A percentile compares a stretch with the other conserved stretches of the same genome.
Conservation (phyloP, 2,329 filamentous ascomycete genomes). For the Penicillium digitatum region DNA sequence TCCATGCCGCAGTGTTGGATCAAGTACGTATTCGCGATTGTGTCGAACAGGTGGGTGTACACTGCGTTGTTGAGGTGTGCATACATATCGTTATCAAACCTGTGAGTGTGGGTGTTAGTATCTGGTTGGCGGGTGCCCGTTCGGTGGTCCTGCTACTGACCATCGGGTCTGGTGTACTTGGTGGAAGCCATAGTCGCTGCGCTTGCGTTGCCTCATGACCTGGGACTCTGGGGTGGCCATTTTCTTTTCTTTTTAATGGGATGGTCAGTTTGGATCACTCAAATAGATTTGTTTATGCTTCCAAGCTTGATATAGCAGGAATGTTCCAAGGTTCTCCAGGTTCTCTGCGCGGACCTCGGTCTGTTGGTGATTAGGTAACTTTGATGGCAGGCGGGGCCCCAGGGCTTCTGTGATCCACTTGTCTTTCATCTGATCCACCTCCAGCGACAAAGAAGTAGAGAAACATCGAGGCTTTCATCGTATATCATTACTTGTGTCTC, state of each 20-base stretch:
- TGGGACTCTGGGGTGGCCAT: slow-evolving; percentile 32
- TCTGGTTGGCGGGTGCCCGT: not conserved
- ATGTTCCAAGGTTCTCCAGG: not conserved
- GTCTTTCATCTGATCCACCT: slow-evolving; percentile 3
- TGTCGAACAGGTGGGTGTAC: slow-evolving; percentile 85
- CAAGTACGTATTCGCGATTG: slow-evolving; percentile 82
- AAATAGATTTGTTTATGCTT: not conserved
- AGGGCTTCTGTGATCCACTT: not conserved
- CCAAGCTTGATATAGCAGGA: slow-evolving; percentile 1
- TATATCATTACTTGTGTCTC: not conserved
- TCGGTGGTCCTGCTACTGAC: slow-evolving; percentile 42
- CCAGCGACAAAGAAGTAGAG: not conserved
- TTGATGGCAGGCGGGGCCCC: not conserved
- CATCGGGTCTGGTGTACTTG: slow-evolving; percentile 85
- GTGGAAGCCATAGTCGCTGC: slow-evolving; percentile 71
- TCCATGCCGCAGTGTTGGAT: slow-evolving; percentile 71
- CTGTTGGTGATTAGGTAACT: slow-evolving; percentile 19
- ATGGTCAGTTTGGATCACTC: not conserved
- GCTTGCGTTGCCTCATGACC: slow-evolving; percentile 57
- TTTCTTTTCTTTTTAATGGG: not conserved
- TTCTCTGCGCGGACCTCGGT: slow-evolving; percentile 18
- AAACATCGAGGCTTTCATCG: not conserved
- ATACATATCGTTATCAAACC: slow-evolving; percentile 94
- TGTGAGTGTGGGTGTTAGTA: slow-evolving; percentile 32
- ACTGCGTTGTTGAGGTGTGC: slow-evolving; percentile 88